These are phyloP conservation scores for Cicer yamashitae DNA, from an alignment of 306 rosid species.

Conservation along the genomic window DNA sequence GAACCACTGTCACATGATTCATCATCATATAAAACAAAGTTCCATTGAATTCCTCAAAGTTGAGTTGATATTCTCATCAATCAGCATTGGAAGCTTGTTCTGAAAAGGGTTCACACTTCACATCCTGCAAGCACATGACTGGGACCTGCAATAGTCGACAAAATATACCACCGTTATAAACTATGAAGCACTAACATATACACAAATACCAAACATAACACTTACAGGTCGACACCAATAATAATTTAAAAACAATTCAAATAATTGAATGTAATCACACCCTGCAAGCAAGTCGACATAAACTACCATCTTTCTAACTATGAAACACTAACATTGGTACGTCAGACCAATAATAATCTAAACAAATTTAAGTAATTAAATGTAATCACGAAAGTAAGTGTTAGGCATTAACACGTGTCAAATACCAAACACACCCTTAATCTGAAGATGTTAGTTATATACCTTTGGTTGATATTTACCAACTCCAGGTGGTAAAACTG, in stretches of 20 bases:
- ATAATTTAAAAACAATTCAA: too few relatives aligned
- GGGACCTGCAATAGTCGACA: constrained; percentile 52
- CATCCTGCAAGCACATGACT: constrained; percentile 53
- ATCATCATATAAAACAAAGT: constrained; percentile 10
- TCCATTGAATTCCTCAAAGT: constrained; percentile 38
- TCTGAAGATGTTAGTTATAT: neutral
- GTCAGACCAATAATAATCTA: too few relatives aligned
- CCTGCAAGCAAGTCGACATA: constrained; percentile 43
- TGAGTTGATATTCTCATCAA: constrained; percentile 48
- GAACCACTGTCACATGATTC: constrained; percentile 21
- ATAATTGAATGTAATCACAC: too few relatives aligned
- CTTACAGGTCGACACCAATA: too few relatives aligned
- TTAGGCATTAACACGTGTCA: too few relatives aligned
- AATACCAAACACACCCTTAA: too few relatives aligned
- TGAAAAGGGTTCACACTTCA: constrained; percentile 47
- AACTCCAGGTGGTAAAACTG: constrained; percentile 59
- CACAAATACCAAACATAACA: too few relatives aligned
- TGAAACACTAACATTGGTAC: too few relatives aligned
- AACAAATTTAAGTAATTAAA: too few relatives aligned
- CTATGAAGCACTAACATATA: too few relatives aligned
- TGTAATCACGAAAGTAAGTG: too few relatives aligned
- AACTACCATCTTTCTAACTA: neutral
- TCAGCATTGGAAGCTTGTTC: constrained; percentile 41
- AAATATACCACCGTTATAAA: neutral
- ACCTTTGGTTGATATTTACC: constrained; percentile 61